These are phyloP conservation scores for Thelonectria blattea DNA, from an alignment of 2,329 filamentous ascomycete species.

Conservation along the genomic window DNA sequence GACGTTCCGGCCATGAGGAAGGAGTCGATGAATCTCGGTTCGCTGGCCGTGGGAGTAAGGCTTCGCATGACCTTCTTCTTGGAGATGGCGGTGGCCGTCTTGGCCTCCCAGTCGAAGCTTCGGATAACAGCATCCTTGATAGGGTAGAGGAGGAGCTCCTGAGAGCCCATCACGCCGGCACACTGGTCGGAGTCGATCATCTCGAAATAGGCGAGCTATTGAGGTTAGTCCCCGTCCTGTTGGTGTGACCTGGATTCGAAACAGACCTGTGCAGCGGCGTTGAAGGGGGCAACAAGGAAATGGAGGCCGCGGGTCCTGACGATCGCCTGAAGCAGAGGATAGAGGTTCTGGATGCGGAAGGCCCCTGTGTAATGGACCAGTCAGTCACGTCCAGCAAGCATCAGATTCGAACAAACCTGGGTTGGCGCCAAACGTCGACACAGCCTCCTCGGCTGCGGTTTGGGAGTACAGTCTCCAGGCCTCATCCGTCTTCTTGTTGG, in stretches of 20 bases:
- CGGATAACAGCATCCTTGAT: constrained; percentile 76
- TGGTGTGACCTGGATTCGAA: neutral
- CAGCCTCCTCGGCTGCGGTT: constrained; percentile 79
- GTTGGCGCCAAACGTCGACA: constrained; percentile 80
- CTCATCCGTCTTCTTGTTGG: constrained; percentile 73
- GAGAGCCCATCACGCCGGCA: constrained; percentile 81
- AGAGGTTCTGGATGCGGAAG: constrained; percentile 73
- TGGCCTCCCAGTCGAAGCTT: constrained; percentile 70
- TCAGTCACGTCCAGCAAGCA: constrained; percentile 34
- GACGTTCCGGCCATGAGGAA: constrained; percentile 82
- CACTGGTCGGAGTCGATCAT: constrained; percentile 70
- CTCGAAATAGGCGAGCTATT: constrained; percentile 78
- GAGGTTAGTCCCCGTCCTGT: constrained; percentile 21
- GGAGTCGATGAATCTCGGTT: constrained; percentile 82
- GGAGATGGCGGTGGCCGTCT: constrained; percentile 65
- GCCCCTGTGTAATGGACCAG: constrained; percentile 59
- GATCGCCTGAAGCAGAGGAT: constrained; percentile 76
- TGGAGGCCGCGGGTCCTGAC: constrained; percentile 72
- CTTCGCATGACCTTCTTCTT: constrained; percentile 74
- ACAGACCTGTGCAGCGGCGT: constrained; percentile 82
- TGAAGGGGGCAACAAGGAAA: constrained; percentile 86
- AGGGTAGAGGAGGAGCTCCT: constrained; percentile 85
- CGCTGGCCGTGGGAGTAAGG: constrained; percentile 66
- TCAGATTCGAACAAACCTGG: constrained; percentile 61
- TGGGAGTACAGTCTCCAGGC: constrained; percentile 90